Conservation (phyloP, 768 basidiomycete species). For the Hirschioporus abietinus region DNA sequence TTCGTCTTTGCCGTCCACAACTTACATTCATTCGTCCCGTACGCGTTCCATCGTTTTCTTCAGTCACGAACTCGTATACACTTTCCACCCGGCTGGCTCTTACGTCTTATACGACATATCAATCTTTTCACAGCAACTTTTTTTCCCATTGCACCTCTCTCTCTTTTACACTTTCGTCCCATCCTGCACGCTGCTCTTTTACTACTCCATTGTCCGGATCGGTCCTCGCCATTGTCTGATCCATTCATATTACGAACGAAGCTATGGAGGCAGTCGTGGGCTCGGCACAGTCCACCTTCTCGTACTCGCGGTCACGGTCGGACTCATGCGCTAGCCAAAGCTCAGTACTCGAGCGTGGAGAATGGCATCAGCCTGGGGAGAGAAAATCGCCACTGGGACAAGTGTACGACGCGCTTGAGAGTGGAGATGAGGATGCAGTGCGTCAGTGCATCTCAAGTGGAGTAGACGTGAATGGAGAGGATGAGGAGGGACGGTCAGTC, state of each 20-base stretch:
- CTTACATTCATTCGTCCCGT: neutral
- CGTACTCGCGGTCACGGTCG: neutral
- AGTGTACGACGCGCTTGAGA: slow-evolving; percentile 37
- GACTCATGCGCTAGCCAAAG: neutral
- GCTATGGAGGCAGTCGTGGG: neutral
- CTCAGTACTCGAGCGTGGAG: neutral
- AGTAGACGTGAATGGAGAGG: slow-evolving; percentile 65
- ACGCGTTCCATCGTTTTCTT: neutral
- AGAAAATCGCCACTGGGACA: slow-evolving; percentile 2
- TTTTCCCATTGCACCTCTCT: neutral
- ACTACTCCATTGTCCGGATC: neutral
- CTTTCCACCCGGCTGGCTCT: neutral
- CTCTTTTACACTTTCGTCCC: neutral
- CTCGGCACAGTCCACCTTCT: neutral
- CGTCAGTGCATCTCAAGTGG: slow-evolving; percentile 48
- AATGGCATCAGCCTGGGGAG: neutral
- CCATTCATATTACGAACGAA: neutral
- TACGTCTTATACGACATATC: neutral
- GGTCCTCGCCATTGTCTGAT: neutral
- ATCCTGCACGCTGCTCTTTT: neutral
- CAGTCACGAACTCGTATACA: neutral
- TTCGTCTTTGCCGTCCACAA: too few relatives aligned
- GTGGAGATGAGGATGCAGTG: slow-evolving; percentile 51
- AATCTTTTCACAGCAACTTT: neutral
- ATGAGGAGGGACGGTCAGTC: slow-evolving; percentile 54